Evolutionary conservation across 768 basidiomycete species (phyloP), one percentile per base, ranked within the genome.

Genomic region (Russula compacta): DNA sequence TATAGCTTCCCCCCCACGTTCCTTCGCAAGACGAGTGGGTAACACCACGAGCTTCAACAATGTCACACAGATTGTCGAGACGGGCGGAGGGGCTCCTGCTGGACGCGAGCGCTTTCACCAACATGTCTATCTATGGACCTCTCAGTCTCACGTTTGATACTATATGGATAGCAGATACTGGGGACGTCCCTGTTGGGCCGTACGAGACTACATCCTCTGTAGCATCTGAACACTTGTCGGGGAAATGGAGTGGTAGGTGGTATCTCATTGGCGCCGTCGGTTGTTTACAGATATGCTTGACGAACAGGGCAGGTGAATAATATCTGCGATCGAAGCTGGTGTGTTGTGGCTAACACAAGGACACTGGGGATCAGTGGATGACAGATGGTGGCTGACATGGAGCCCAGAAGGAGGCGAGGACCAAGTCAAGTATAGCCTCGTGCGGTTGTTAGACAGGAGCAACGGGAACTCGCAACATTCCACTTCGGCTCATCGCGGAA

Each of bases 211-310:
- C 51, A 7, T 35, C 50, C 15, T 46, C 60, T 6, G 38, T 21
- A 19, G 46, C 42, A 40, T 61, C 47, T 19, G 60, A 56, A 17
- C 53, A 57, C 53, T 12, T 61, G 29, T 49, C 32, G 9, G 60
- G 56, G 51, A 51, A 21, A 39, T 61, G 60, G 60, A 58, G 29
- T 33, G 60, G 60, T 61, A 44, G 14, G 60, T 57, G 49, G 14
- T 17, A 14, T 5, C 33, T 35, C 38, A 15, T 42, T 19, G 14
- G 29, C 29, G 29, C 17, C 40, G 12, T 32, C 39, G 17, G 17
- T 32, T 44, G 43, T 21, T 62, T 42, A 62, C 39, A 51, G 21
- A n/a, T 11, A 21, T 15, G 35, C 4, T 36, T 50, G 53, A 29
- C 24, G 56, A 58, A 62, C 21, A 11, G 51, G 56, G 61, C 53